phyloP scores from a whole-genome alignment of 768 basidiomycete genomes.

The Boletus tylopilopsis region DNA sequence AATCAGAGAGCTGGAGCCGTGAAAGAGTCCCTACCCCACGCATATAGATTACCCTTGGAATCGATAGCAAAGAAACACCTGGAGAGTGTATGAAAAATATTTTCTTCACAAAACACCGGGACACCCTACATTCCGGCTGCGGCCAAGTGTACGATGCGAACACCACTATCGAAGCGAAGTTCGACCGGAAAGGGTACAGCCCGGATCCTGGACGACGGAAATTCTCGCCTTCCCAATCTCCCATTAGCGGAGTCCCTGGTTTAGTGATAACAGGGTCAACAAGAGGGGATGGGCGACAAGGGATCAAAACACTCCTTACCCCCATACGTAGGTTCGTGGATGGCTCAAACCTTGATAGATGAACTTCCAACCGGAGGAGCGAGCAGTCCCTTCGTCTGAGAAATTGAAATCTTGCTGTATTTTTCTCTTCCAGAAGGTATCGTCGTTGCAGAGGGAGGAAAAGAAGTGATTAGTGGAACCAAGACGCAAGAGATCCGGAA shows the following conservation, averaged over 20 bases:
- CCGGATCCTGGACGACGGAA: constrained; percentile 30
- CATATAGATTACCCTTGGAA: constrained; percentile 64
- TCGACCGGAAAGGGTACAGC: constrained; percentile 63
- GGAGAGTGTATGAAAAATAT: neutral
- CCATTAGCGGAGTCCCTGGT: constrained; percentile 58
- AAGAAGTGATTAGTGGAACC: constrained; percentile 64
- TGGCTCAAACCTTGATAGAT: constrained; percentile 69
- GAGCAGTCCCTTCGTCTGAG: constrained; percentile 63
- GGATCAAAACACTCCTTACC: constrained; percentile 40
- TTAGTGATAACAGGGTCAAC: constrained; percentile 1
- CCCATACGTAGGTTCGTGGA: constrained; percentile 53
- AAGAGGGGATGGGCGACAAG: neutral
- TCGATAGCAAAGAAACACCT: constrained; percentile 90
- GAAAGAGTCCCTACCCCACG: constrained; percentile 62
- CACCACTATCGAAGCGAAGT: constrained; percentile 51
- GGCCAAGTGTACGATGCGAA: constrained; percentile 64
- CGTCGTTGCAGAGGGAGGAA: constrained; percentile 57
- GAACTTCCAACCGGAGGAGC: constrained; percentile 74
- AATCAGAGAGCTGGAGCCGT: neutral
- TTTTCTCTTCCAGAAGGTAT: constrained; percentile 76
- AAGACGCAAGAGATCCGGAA: constrained; percentile 55
- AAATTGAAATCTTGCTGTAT: constrained; percentile 76
- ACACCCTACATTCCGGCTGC: constrained; percentile 79
- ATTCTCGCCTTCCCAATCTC: constrained; percentile 53
- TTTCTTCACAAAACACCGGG: neutral